Percentiles rank a stretch among this genome's conserved stretches.
phyloP scores from a whole-genome alignment of 2,329 filamentous ascomycete genomes.

The Lecanicillium sp. region DNA sequence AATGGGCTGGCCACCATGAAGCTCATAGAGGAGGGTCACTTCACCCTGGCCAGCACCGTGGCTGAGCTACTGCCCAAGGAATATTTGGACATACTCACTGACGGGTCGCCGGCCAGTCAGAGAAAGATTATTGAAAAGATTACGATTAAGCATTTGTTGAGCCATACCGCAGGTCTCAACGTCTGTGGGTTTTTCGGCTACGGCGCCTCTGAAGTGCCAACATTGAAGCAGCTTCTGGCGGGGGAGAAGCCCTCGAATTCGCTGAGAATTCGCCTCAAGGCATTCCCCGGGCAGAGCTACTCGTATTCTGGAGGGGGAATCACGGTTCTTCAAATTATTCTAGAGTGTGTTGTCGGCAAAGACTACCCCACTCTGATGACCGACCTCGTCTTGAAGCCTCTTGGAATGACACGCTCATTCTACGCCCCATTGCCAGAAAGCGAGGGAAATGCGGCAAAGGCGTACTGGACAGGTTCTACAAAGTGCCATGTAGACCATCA shows the following conservation, averaged over 20 bases:
- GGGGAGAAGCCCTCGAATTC: slow-evolving; percentile 11
- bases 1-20: slow-evolving; percentile 9
- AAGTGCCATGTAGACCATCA: slow-evolving; percentile 5
- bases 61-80: slow-evolving; percentile 7
- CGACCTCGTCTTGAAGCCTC: slow-evolving; percentile 9
- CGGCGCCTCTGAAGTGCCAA: slow-evolving; percentile 2
- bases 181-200: slow-evolving; percentile 9
- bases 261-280: slow-evolving; percentile 5
- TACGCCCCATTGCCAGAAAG: slow-evolving; percentile 5
- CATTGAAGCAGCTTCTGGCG: slow-evolving; percentile 6
- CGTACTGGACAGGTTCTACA: slow-evolving; percentile 7
- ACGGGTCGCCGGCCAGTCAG: slow-evolving; percentile 2
- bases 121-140: slow-evolving; percentile 5
- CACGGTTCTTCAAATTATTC: slow-evolving; percentile 10
- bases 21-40: slow-evolving; percentile 11
- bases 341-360: slow-evolving; percentile 9
- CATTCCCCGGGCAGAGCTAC: slow-evolving; percentile 8
- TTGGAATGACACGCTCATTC: slow-evolving; percentile 11
- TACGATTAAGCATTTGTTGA: slow-evolving; percentile 12
- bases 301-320: slow-evolving; percentile 11
- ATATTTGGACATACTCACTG: slow-evolving; percentile 4
- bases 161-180: slow-evolving; percentile 13
- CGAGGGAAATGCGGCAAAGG: slow-evolving; percentile 8
- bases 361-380: slow-evolving; percentile 8
- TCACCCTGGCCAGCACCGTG: slow-evolving; percentile 7